Evolutionary conservation across 169 alveolate species (phyloP).

Genomic region (Cyclospora cayetanensis): DNA sequence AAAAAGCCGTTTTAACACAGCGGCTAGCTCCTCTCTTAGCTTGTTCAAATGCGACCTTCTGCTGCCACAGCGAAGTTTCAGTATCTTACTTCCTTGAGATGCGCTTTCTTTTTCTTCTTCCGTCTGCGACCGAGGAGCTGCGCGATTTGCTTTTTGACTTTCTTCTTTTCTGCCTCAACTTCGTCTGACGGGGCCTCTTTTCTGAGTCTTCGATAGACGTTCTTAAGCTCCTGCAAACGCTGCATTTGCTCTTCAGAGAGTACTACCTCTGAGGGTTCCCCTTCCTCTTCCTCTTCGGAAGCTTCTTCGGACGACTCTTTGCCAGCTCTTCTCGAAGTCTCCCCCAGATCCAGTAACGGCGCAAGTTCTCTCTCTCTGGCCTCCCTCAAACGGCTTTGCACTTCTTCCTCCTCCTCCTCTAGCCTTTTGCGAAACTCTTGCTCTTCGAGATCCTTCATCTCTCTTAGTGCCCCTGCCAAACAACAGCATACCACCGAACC

Average conservation of each 20-base stretch:
- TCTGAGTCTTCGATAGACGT: constrained; percentile 21
- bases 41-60: too few relatives aligned
- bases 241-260: neutral
- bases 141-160: constrained; percentile 40
- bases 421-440: constrained; percentile 28
- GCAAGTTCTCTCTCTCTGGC: neutral
- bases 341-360: neutral
- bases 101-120: neutral
- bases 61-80: neutral
- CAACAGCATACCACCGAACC: neutral
- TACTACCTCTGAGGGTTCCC: neutral
- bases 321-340: neutral
- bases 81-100: neutral
- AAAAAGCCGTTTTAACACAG: too few relatives aligned
- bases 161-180: constrained; percentile 1
- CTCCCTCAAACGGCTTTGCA: constrained; percentile 17
- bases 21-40: too few relatives aligned
- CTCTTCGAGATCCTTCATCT: constrained; percentile 47
- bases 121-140: constrained; percentile 46
- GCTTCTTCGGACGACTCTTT: neutral
- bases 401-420: constrained; percentile 29
- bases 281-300: neutral
- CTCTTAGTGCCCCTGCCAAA: constrained; percentile 17
- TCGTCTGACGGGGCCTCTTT: constrained; percentile 11
- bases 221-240: neutral